phyloP scores from a whole-genome alignment of 495 filamentous ascomycete species.

The Lasiosphaeriaceae sp. region DNA sequence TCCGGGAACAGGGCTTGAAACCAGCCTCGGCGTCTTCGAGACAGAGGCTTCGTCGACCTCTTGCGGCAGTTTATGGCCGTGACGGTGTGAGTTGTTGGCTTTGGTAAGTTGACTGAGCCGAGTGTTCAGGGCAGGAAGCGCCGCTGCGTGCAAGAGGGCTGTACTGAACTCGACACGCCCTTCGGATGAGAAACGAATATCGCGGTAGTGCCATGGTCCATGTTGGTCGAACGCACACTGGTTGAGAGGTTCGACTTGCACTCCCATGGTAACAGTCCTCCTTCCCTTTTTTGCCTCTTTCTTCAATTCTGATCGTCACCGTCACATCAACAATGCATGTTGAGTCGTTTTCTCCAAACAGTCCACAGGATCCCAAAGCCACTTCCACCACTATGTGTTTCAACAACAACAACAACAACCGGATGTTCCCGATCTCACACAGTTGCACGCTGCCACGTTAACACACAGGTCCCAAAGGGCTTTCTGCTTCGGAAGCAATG shows the following conservation, averaged over 20 bases:
- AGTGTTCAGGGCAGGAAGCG: conserved; percentile 16
- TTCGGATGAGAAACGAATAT: conserved; percentile 11
- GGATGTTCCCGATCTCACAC: too few relatives aligned
- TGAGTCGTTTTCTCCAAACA: not conserved
- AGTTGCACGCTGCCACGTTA: too few relatives aligned
- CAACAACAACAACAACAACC: too few relatives aligned
- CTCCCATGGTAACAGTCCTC: conserved; percentile 17
- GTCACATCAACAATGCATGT: conserved; percentile 1
- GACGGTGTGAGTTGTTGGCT: conserved; percentile 1
- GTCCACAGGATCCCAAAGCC: too few relatives aligned
- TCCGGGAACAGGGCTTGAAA: not conserved
- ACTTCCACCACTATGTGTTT: too few relatives aligned
- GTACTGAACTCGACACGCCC: conserved; percentile 16
- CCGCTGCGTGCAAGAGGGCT: conserved; percentile 17
- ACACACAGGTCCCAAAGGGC: too few relatives aligned
- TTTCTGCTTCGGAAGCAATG: too few relatives aligned
- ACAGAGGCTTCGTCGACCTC: conserved; percentile 2
- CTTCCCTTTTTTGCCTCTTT: not conserved
- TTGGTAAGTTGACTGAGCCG: conserved; percentile 16
- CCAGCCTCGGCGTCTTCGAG: not conserved
- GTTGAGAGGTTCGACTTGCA: conserved; percentile 25
- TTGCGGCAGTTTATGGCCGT: not conserved
- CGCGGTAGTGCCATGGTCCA: conserved; percentile 28
- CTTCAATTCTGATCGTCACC: not conserved
- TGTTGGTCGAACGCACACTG: conserved; percentile 25